Percentiles rank a stretch among this genome's conserved stretches.
These are phyloP conservation scores for Triticum turgidum DNA, from an alignment of 176 grass and related monocot genomes.

Conservation along the genomic window DNA sequence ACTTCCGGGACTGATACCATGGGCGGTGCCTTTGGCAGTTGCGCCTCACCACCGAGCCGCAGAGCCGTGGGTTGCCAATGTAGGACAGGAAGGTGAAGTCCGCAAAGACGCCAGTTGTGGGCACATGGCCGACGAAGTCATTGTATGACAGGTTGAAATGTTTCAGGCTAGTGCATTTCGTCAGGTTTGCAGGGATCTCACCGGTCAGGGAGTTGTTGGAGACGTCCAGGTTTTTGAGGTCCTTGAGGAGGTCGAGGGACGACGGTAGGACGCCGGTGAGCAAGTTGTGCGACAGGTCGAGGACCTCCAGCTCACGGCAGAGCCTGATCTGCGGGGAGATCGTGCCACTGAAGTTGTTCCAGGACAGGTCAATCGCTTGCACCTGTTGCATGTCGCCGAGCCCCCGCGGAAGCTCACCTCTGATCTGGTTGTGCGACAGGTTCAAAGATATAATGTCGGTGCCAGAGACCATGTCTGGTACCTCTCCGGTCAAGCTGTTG, in stretches of 20 bases:
- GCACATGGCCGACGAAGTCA: constrained; percentile 61
- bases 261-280: constrained; percentile 42
- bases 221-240: constrained; percentile 56
- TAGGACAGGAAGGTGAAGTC: constrained; percentile 57
- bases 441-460: constrained; percentile 52
- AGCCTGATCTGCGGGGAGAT: constrained; percentile 33
- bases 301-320: constrained; percentile 38
- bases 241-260: constrained; percentile 34
- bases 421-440: constrained; percentile 69
- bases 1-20: constrained; percentile 52
- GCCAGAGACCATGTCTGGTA: constrained; percentile 46
- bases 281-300: constrained; percentile 78
- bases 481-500: constrained; percentile 50
- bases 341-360: constrained; percentile 59
- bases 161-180: constrained; percentile 41
- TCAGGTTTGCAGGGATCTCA: constrained; percentile 59
- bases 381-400: constrained; percentile 54
- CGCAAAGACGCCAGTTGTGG: constrained; percentile 41
- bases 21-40: constrained; percentile 14
- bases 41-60: constrained; percentile 28
- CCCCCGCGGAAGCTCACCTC: constrained; percentile 44
- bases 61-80: constrained; percentile 64
- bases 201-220: constrained; percentile 66
- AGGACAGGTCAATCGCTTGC: constrained; percentile 62
- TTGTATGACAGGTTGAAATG: constrained; percentile 83